A percentile compares a stretch with the other conserved stretches of the same genome.
Evolutionary conservation across 1,139 yeast genomes (phyloP).

Genomic region (Geotrichum klebahnii): DNA sequence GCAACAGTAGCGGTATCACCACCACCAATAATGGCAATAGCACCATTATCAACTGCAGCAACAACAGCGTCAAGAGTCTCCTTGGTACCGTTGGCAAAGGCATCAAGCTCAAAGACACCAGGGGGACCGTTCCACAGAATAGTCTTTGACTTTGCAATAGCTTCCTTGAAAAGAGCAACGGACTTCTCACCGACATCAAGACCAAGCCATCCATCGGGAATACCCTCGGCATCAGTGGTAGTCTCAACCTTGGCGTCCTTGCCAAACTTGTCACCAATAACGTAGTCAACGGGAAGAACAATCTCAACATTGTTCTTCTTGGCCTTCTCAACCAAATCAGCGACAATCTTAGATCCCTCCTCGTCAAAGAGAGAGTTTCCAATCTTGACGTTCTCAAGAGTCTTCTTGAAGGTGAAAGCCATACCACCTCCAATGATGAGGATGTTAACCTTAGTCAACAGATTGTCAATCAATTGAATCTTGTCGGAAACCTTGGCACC

Average conservation of each 20-base stretch:
- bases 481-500: constrained; percentile 98
- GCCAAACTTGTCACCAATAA: constrained; percentile 88
- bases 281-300: constrained; percentile 88
- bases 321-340: constrained; percentile 85
- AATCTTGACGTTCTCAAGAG: constrained; percentile 71
- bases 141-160: constrained; percentile 89
- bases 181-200: constrained; percentile 91
- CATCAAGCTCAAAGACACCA: constrained; percentile 95
- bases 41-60: constrained; percentile 77
- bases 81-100: constrained; percentile 86
- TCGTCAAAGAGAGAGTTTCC: constrained; percentile 88
- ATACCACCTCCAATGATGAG: constrained; percentile 97
- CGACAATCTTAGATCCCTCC: constrained; percentile 91
- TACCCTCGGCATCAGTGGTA: constrained; percentile 83
- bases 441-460: constrained; percentile 87
- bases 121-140: constrained; percentile 99
- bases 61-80: constrained; percentile 81
- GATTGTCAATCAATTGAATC: constrained; percentile 94
- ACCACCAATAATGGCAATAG: constrained; percentile 97
- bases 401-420: constrained; percentile 97
- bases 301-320: constrained; percentile 88
- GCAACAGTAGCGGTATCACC: constrained; percentile 99
- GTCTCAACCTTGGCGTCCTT: constrained; percentile 78
- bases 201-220: constrained; percentile 92
- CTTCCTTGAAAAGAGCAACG: constrained; percentile 64